Conservation (phyloP, 129 eudicot species). For the Helianthus tuberosus region DNA sequence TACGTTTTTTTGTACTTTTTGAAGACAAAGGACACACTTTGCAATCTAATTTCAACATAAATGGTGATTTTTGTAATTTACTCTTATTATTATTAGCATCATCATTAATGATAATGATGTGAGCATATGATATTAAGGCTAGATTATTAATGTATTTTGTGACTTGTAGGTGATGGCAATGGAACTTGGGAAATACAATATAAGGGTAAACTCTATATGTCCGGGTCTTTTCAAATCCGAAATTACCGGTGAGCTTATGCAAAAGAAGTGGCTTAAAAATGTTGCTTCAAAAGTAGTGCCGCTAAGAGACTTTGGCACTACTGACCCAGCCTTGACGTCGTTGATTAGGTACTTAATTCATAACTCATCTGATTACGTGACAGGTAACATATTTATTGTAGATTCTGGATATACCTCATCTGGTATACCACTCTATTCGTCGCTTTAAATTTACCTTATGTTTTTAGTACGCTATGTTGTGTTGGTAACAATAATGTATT, state of each 20-base stretch:
- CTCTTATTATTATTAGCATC: too few relatives aligned
- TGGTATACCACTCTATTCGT: not conserved
- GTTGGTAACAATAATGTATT: too few relatives aligned
- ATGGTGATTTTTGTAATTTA: too few relatives aligned
- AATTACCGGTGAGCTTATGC: not conserved
- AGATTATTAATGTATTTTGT: not conserved
- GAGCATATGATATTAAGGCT: too few relatives aligned
- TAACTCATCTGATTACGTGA: not conserved
- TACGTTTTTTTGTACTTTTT: too few relatives aligned
- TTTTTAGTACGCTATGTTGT: too few relatives aligned
- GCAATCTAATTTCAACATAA: too few relatives aligned
- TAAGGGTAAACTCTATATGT: constrained; percentile 16
- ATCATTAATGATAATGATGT: too few relatives aligned
- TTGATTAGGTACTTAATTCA: not conserved
- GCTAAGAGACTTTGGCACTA: not conserved
- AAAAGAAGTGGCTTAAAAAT: not conserved
- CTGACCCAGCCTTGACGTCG: not conserved
- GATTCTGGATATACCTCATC: not conserved
- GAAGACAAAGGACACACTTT: too few relatives aligned
- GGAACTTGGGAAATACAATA: constrained; percentile 67
- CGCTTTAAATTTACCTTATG: too few relatives aligned
- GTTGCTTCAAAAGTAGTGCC: not conserved
- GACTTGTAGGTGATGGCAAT: constrained; percentile 60
- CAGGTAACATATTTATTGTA: not conserved
- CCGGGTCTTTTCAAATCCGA: not conserved